Evolutionary conservation across 805 yeast species (phyloP), one percentile per base, ranked within the genome.

Genomic region (Metschnikowia hibisci): DNA sequence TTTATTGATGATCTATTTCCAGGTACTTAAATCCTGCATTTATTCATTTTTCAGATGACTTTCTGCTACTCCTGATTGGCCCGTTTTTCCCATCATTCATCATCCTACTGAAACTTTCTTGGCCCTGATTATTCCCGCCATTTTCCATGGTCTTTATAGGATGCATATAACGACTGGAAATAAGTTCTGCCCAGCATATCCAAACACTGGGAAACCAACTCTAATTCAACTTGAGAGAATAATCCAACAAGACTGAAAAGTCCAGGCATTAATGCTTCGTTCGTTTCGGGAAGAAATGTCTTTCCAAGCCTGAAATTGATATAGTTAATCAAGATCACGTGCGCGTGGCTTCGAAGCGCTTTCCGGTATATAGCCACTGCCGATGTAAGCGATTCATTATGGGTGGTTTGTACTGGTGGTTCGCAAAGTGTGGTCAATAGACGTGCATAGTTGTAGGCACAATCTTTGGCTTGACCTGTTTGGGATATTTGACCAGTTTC

Each of bases 91-190:
- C n/a, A n/a, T n/a, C n/a, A n/a, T n/a, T n/a, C n/a, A n/a, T n/a
- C n/a, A n/a, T n/a, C n/a, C n/a, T n/a, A n/a, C n/a, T n/a, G n/a
- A n/a, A n/a, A n/a, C n/a, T n/a, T n/a, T n/a, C n/a, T n/a, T n/a
- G 30, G 2, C 6, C 10, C 4, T 26, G n/a, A 5, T 27, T 15
- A 46, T 22, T 47, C 87, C 45, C 67, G 78, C 96, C 96, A 90
- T 61, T 84, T 86, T 38, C 96, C 96, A 47, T 72, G 74, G 56
- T 75, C 81, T 58, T 77, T 79, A 66, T 87, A 91, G 48, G 84
- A 87, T 6, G 78, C 77, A 54, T 85, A 87, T 32, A 90, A 56
- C 0, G 77, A 68, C 55, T 75, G 81, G 69, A 81, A 84, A 53
- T 82, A 79, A 1, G 80, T 71, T 52, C 87, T 77, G 4, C 93